phyloP scores from a whole-genome alignment of 306 rosid species.

The barrel medic (Medicago truncatula) region MtrunA17r5.0-ANR NC_053045.1:63670001-63670500 shows the following conservation, averaged over 20 bases:
- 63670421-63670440: slow-evolving; percentile 20
- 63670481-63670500: slow-evolving; percentile 93
- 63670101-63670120: slow-evolving; percentile 3
- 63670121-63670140: slow-evolving; percentile 23
- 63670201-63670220: not conserved
- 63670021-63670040: too few species aligned
- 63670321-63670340: slow-evolving; percentile 88
- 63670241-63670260: slow-evolving; percentile 14
- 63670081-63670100: too few species aligned
- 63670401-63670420: slow-evolving; percentile 50
- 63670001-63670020: too few species aligned
- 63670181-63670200: not conserved
- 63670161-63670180: too few species aligned
- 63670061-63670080: too few species aligned
- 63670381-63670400: slow-evolving; percentile 85
- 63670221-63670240: not conserved
- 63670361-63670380: slow-evolving; percentile 89
- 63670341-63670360: slow-evolving; percentile 99
- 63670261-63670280: slow-evolving; percentile 49
- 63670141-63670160: not conserved
- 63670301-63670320: slow-evolving; percentile 75
- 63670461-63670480: slow-evolving; percentile 27
- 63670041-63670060: too few species aligned
- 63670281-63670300: slow-evolving; percentile 96
- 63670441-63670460: not conserved